Evolutionary conservation across 2,329 filamentous ascomycete species (phyloP), one percentile per base, ranked within the genome.

Genomic region (Chrysosporium keratinophilum): DNA sequence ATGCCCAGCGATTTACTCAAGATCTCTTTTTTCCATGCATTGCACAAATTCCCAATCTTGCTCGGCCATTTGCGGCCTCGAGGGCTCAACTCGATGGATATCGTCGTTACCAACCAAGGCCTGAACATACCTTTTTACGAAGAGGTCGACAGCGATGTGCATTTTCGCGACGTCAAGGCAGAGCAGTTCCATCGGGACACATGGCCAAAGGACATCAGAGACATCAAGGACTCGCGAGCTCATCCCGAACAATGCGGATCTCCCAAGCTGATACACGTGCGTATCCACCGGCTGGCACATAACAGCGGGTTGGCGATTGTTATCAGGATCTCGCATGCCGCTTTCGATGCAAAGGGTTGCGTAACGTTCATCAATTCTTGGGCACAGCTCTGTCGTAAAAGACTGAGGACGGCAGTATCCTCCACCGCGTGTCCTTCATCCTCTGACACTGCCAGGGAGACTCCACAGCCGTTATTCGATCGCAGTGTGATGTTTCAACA

Each of bases 1-100:
- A 20, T 45, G 20, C 43, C 28, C 20, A 45, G 2, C 14, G 43
- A 31, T 34, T 35, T 49, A 17, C 23, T 28, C 23, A 28, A 28
- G 23, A 7, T 4, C 23, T 28, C 23, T 28, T 28, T 28, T 28
- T 35, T 34, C 34, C 31, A 34, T 15, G 46, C 46, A 14, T 17
- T 49, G 20, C 46, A 39, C 6, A 28, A 49, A 17, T 49, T 49
- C 34, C 46, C 46, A 15, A 49, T 49, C 17, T 34, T 49, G 20
- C 12, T 34, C 2, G 46, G 46, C 14, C 23, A 49, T 33, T 19
- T 49, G 31, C 12, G 34, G 31, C 46, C 12, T 34, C 33, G 34
- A 19, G 46, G 46, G 28, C 37, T 49, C 19, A 49, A 35, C 46
- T 28, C 46, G 34, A 49, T 49, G 46, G 20, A 34, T 19, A 49